A percentile compares a stretch with the other conserved stretches of the same genome.
phyloP scores from a whole-genome alignment of 352 stramenopile genomes.

The Pythium brachiatum region DNA sequence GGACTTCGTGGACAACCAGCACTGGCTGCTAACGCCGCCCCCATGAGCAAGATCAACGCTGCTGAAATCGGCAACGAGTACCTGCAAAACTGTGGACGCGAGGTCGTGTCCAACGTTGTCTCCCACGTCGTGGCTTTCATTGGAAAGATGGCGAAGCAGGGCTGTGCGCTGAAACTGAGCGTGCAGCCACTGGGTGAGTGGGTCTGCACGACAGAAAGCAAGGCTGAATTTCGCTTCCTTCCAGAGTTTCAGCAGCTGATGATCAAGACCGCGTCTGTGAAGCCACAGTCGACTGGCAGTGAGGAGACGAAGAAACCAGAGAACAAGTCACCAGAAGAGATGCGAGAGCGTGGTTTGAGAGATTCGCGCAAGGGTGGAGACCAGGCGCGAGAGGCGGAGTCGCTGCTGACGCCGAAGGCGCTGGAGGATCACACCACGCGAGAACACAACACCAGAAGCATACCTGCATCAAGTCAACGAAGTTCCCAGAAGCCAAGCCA shows the following conservation, averaged over 20 bases:
- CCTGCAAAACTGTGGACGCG: constrained; percentile 39
- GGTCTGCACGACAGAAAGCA: constrained; percentile 30
- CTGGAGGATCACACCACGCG: constrained; percentile 11
- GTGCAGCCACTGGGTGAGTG: constrained; percentile 57
- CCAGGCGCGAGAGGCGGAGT: not conserved
- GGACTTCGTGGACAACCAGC: constrained; percentile 23
- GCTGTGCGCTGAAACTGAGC: constrained; percentile 32
- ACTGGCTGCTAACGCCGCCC: constrained; percentile 22
- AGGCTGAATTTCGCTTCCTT: constrained; percentile 37
- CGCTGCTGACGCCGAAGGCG: not conserved
- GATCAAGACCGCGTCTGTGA: not conserved
- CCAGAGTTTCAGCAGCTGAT: constrained; percentile 37
- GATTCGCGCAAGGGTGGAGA: not conserved
- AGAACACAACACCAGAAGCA: not conserved
- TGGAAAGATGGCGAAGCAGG: constrained; percentile 39
- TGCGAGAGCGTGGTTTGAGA: constrained; percentile 1
- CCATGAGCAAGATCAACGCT: constrained; percentile 28
- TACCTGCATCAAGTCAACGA: not conserved
- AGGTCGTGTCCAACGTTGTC: constrained; percentile 40
- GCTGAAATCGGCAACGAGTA: constrained; percentile 31
- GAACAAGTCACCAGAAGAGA: constrained; percentile 9
- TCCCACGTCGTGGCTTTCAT: constrained; percentile 41
- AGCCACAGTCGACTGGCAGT: not conserved
- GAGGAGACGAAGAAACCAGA: constrained; percentile 6
- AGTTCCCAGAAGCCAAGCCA: not conserved